Evolutionary conservation across 1,284 basidiomycete genomes (phyloP).

Genomic region (Ceratobasidium sp.): DNA sequence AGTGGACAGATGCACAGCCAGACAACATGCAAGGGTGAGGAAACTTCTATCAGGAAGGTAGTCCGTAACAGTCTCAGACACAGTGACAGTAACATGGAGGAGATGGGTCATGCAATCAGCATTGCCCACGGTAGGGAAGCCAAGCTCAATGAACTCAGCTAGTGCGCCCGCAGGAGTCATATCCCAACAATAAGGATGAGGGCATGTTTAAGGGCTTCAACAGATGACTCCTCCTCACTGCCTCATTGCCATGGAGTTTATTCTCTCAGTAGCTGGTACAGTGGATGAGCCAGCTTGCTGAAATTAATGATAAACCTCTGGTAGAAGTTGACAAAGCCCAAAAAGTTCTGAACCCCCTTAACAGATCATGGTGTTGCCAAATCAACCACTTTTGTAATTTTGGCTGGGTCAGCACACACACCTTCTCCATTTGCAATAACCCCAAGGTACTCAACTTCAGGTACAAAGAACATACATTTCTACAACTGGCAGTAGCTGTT

Average conservation of each 20-base stretch:
- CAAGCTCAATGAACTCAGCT: no score
- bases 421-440: conserved; percentile 40
- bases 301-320: conserved; percentile 51
- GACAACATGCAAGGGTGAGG: no score
- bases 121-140: no score
- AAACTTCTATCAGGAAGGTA: no score
- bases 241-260: conserved; percentile 43
- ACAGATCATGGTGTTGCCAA: conserved; percentile 50
- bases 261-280: conserved; percentile 48
- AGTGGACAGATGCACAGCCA: no score
- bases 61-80: no score
- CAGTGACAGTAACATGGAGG: no score
- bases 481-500: conserved; percentile 44
- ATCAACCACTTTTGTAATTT: conserved; percentile 48
- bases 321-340: conserved; percentile 54
- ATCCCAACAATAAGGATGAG: no score
- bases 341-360: conserved; percentile 49
- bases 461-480: conserved; percentile 52
- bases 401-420: conserved; percentile 38
- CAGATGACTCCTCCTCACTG: conserved; percentile 45
- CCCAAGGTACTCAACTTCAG: conserved; percentile 48
- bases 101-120: no score
- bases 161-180: no score
- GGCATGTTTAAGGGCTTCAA: conserved; percentile 48
- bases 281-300: conserved; percentile 47